Conservation (phyloP, 176 grass and related monocot species). For the Melocanna baccifera region DNA sequence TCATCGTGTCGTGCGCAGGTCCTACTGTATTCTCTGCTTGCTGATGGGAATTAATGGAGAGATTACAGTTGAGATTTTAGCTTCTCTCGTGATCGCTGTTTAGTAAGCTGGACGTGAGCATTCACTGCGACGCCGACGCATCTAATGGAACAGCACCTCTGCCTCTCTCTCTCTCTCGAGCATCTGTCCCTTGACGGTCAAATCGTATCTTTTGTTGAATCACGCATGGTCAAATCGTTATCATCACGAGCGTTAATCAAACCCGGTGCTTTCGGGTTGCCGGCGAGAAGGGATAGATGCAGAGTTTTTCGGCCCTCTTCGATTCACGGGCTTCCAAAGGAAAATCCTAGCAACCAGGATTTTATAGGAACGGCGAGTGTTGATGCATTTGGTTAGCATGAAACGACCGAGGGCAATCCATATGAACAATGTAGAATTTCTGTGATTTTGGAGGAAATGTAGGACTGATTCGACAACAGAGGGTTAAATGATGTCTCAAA, state of each 20-base stretch:
- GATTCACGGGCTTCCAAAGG: too few species aligned
- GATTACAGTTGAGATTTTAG: not conserved
- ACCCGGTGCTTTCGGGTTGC: not conserved
- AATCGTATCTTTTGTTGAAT: not conserved
- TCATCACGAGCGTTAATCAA: not conserved
- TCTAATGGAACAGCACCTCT: not conserved
- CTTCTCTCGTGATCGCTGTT: too few species aligned
- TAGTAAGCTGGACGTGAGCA: not conserved
- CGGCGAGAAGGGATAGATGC: not conserved
- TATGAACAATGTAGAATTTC: too few species aligned
- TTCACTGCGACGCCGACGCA: not conserved
- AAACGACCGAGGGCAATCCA: too few species aligned
- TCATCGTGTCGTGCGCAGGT: not conserved
- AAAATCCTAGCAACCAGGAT: too few species aligned
- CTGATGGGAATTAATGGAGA: constrained; percentile 1
- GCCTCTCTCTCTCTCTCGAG: too few species aligned
- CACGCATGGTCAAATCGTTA: not conserved
- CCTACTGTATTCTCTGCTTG: not conserved
- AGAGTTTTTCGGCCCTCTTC: not conserved
- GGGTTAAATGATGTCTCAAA: too few species aligned
- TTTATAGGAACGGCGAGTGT: too few species aligned
- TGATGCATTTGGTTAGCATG: too few species aligned
- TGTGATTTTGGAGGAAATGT: too few species aligned
- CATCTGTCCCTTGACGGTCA: not conserved
- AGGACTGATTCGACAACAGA: too few species aligned